Conservation (phyloP, 2,329 filamentous ascomycete species). For the Fusarium zealandicum region DNA sequence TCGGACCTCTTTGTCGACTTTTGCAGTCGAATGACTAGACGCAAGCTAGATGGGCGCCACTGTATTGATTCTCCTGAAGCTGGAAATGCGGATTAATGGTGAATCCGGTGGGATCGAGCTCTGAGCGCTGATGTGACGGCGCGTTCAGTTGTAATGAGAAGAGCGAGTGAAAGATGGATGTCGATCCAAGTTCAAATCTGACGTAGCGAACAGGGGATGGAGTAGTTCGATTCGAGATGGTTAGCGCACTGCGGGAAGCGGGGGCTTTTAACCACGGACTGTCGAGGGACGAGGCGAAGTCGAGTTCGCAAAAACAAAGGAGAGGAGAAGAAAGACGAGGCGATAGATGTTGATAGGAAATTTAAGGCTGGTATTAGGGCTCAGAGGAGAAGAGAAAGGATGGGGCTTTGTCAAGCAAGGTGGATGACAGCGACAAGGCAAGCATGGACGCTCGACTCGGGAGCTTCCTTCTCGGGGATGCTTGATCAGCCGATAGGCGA, state of each 20-base stretch:
- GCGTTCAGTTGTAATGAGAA: constrained; percentile 19
- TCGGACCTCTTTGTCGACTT: constrained; percentile 15
- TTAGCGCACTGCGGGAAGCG: constrained; percentile 26
- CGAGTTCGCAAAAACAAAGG: background rate
- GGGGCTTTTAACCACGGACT: constrained; percentile 15
- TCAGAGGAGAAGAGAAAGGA: constrained; percentile 10
- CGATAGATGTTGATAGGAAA: constrained; percentile 4
- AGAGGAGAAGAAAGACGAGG: constrained; percentile 3
- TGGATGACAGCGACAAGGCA: constrained; percentile 2
- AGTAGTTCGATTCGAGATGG: constrained; percentile 11
- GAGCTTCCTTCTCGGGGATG: constrained; percentile 13
- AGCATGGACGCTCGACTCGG: background rate
- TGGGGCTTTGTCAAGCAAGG: constrained; percentile 8
- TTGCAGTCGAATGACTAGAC: background rate
- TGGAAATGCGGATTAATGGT: background rate
- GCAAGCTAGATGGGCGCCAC: background rate
- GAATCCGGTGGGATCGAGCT: background rate
- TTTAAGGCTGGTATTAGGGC: background rate
- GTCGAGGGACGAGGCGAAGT: constrained; percentile 2
- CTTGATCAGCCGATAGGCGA: background rate
- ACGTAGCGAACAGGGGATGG: constrained; percentile 34
- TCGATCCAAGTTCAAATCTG: constrained; percentile 28
- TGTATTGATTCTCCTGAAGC: background rate
- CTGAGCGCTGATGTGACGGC: constrained; percentile 1
- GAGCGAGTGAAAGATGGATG: constrained; percentile 19